phyloP scores from a whole-genome alignment of 257 asterid genomes.

The Verbena officinalis region DNA sequence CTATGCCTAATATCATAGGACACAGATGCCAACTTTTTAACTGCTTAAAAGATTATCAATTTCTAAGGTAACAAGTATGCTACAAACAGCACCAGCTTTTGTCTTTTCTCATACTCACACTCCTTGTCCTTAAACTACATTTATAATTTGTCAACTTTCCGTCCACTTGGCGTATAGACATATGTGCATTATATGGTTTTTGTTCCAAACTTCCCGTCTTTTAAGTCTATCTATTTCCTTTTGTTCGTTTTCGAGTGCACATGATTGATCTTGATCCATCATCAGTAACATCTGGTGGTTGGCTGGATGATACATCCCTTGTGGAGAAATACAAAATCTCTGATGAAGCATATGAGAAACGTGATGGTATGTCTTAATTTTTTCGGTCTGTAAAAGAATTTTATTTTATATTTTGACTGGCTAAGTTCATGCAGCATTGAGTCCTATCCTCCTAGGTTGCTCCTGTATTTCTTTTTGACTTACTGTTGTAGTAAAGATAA shows the following conservation, averaged over 20 bases:
- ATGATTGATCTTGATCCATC: constrained; percentile 88
- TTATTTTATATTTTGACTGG: constrained; percentile 1
- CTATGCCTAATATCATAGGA: background rate
- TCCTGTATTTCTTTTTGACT: background rate
- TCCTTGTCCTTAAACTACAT: background rate
- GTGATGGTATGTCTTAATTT: constrained; percentile 56
- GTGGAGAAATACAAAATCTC: constrained; percentile 96
- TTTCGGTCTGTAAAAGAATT: background rate
- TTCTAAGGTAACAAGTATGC: background rate
- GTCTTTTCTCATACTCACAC: background rate
- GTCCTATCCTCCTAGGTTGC: background rate
- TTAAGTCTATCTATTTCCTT: constrained; percentile 21
- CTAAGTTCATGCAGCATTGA: constrained; percentile 4
- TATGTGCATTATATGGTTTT: background rate
- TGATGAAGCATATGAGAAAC: constrained; percentile 87
- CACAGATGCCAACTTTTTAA: background rate
- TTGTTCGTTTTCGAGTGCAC: constrained; percentile 77
- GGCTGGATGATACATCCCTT: constrained; percentile 95
- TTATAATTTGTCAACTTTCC: background rate
- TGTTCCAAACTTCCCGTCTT: constrained; percentile 11
- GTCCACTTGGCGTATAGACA: background rate
- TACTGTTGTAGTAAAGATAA: background rate
- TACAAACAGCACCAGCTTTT: background rate
- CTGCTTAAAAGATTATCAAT: background rate
- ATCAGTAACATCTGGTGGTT: constrained; percentile 94